phyloP scores from a whole-genome alignment of 2,329 filamentous ascomycete genomes.

The Alternaria burnsii region DNA sequence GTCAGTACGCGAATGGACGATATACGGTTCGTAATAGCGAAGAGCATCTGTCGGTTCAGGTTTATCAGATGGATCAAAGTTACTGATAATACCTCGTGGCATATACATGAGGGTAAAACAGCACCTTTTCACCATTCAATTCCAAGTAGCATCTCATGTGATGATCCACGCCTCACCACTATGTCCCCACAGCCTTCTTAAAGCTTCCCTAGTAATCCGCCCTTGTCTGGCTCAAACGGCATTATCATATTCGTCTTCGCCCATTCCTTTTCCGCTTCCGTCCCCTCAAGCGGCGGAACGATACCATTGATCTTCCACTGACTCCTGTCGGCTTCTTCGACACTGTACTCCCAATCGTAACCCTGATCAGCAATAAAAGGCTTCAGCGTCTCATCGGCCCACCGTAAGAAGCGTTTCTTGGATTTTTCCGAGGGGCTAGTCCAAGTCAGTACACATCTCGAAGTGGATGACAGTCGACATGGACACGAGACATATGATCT shows the following conservation, averaged over 20 bases:
- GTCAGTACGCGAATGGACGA: neutral
- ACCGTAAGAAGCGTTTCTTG: conserved; percentile 15
- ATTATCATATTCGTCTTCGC: too few species aligned
- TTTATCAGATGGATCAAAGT: too few species aligned
- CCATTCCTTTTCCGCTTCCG: too few species aligned
- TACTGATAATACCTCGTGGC: neutral
- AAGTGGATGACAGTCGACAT: too few species aligned
- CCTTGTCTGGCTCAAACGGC: too few species aligned
- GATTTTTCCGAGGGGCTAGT: too few species aligned
- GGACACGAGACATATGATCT: too few species aligned
- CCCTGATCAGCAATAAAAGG: conserved; percentile 54
- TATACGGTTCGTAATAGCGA: neutral
- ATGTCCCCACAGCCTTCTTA: neutral
- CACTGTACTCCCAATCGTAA: conserved; percentile 56
- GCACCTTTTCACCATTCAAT: neutral
- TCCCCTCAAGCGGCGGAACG: conserved; percentile 38
- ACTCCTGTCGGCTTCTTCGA: conserved; percentile 54
- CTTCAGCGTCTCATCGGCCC: conserved; percentile 49
- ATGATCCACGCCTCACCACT: neutral
- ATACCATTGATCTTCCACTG: conserved; percentile 58
- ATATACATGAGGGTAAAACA: neutral
- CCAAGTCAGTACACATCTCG: too few species aligned
- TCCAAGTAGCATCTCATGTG: neutral
- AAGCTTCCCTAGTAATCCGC: neutral
- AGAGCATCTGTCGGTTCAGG: too few species aligned